Evolutionary conservation across 2,329 filamentous ascomycete species (phyloP).

Genomic region (Diaporthe sp.): DNA sequence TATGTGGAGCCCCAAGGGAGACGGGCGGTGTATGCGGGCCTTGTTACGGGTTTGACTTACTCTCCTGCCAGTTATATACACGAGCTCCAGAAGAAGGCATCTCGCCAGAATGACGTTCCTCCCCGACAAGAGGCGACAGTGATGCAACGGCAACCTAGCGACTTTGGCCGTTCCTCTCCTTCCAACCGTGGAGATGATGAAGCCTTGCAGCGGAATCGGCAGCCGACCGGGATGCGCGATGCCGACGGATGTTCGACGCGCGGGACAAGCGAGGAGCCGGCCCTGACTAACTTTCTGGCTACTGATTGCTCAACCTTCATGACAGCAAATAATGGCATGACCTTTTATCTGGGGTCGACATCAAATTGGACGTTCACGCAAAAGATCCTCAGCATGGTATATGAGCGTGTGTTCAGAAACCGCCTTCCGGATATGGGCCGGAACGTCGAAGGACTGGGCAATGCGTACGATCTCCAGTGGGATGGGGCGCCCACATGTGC

Average conservation of each 20-base stretch:
- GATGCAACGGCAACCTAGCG: neutral
- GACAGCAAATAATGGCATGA: constrained; percentile 55
- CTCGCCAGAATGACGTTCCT: neutral
- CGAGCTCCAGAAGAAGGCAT: constrained; percentile 22
- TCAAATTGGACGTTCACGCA: constrained; percentile 70
- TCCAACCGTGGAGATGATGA: neutral
- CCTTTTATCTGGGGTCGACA: constrained; percentile 66
- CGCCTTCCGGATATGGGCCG: constrained; percentile 12
- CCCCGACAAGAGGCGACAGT: neutral
- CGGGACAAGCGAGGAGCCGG: constrained; percentile 35
- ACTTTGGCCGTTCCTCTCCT: neutral
- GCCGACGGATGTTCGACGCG: constrained; percentile 35
- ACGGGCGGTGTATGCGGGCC: too few relatives aligned
- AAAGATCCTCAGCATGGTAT: constrained; percentile 61
- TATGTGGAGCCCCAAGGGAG: constrained; percentile 44
- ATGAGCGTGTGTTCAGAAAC: constrained; percentile 50
- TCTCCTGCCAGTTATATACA: neutral
- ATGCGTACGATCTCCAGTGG: constrained; percentile 24
- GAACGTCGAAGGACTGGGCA: constrained; percentile 10
- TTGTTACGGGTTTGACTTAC: neutral
- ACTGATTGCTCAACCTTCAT: constrained; percentile 58
- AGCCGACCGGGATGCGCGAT: neutral
- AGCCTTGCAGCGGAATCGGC: neutral
- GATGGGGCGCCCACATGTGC: constrained; percentile 53
- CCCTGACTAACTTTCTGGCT: constrained; percentile 58